Base-by-base conservation (phyloP, 2,329 filamentous ascomycete genomes). In the Pseudocercospora crystallina region DNA sequence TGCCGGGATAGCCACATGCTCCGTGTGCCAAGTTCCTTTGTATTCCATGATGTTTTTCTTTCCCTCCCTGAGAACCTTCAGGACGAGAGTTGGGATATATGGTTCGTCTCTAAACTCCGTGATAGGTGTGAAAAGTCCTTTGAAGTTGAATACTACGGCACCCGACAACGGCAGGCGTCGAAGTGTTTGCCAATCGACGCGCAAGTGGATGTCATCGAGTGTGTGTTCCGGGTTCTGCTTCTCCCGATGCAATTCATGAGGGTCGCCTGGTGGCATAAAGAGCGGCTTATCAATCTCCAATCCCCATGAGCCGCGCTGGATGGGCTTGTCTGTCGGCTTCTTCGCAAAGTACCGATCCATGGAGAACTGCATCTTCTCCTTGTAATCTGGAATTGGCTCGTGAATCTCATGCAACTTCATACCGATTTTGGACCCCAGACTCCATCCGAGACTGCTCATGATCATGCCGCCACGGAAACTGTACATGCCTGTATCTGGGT, bases 261-360 rank as follows among this genome's bases (percentile, higher is more conserved):
- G 80, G 59, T 89, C 78, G 1, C 82, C 83, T 0, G 84, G 80
- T 0, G 87, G 85, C 76, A 89, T 83, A 69, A 85, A 94, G 2
- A 95, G 76, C 0, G 88, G 89, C 34, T 84, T 72, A 35, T 85
- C 86, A 33, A 90, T 76, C 65, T 94, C 89, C 0, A 95, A 74
- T 4, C 86, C 87, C 90, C 90, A 95, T 2, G 87, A 90, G 3
- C 87, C 89, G 43, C 90, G 82, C 69, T 94, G 89, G 47, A 95
- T 94, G 2, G 89, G 84, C 56, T 83, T 83, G 56, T 85, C 80
- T 0, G 85, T 80, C 0, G 87, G 81, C 74, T 90, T 83, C 65
- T 89, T 91, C 29, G 85, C 81, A 65, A 95, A 95, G 69, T 83
- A 94, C n/a, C 88, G 78, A 63, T 95, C 89, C 86, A 95, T 91